phyloP scores from a whole-genome alignment of 805 yeast genomes.

The Starmerella floris region DNA sequence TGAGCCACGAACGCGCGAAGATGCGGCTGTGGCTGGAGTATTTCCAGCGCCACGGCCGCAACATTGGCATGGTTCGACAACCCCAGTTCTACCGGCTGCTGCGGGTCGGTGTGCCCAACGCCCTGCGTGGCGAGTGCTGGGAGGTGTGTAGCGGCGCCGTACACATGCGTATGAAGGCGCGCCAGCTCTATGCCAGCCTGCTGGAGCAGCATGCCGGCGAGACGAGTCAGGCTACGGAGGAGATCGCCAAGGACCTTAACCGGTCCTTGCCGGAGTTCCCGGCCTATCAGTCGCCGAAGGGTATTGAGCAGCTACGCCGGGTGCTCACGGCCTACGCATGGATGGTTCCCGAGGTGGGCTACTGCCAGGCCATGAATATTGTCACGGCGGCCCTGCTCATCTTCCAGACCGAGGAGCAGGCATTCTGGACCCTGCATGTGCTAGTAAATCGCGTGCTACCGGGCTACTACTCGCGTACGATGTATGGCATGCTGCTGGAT shows the following conservation, averaged over 20 bases:
- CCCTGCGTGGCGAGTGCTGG: constrained; percentile 93
- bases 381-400: constrained; percentile 39
- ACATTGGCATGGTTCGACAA: constrained; percentile 58
- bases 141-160: constrained; percentile 81
- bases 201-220: constrained; percentile 50
- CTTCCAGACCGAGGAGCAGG: constrained; percentile 87
- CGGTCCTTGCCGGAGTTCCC: constrained; percentile 92
- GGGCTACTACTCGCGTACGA: constrained; percentile 90
- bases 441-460: constrained; percentile 80
- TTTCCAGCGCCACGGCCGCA: constrained; percentile 71
- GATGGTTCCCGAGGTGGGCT: constrained; percentile 94
- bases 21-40: constrained; percentile 90
- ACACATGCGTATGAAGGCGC: constrained; percentile 51
- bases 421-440: constrained; percentile 77
- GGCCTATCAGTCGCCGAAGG: constrained; percentile 78
- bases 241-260: constrained; percentile 89
- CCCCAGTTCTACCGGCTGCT: constrained; percentile 70
- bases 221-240: constrained; percentile 77
- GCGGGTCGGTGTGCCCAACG: constrained; percentile 87
- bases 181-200: constrained; percentile 44
- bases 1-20: constrained; percentile 66
- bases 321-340: constrained; percentile 91
- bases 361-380: constrained; percentile 98
- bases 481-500: constrained; percentile 93
- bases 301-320: constrained; percentile 69